Percentiles rank a stretch among this genome's conserved stretches.
These are phyloP conservation scores for Talaromyces liani DNA, from an alignment of 495 filamentous ascomycete species.

Conservation along the genomic window DNA sequence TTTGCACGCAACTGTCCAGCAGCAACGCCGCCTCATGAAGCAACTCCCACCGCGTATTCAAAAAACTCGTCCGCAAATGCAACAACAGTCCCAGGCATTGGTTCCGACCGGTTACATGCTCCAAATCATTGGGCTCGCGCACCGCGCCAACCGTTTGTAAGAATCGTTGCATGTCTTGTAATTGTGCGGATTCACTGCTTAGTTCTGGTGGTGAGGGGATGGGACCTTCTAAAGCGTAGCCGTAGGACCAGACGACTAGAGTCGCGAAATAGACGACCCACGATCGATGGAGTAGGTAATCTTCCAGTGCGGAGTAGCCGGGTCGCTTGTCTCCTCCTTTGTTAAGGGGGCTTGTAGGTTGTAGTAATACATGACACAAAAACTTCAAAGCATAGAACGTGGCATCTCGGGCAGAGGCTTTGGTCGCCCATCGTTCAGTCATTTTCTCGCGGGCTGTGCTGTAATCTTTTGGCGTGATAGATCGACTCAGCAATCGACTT, in stretches of 20 bases:
- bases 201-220: conserved; percentile 47
- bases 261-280: conserved; percentile 97
- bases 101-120: conserved; percentile 68
- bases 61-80: conserved; percentile 74
- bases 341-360: conserved; percentile 31
- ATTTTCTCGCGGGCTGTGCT: conserved; percentile 74
- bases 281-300: conserved; percentile 83
- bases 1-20: conserved; percentile 70
- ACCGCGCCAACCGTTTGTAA: conserved; percentile 67
- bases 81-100: conserved; percentile 75
- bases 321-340: conserved; percentile 19
- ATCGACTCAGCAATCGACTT: conserved; percentile 72
- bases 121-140: conserved; percentile 73
- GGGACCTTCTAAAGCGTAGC: conserved; percentile 82
- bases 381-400: conserved; percentile 92
- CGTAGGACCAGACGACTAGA: conserved; percentile 92
- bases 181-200: conserved; percentile 53
- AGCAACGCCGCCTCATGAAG: conserved; percentile 77
- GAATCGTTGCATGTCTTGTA: conserved; percentile 72
- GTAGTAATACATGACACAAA: conserved; percentile 67
- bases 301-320: conserved; percentile 75
- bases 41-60: conserved; percentile 82
- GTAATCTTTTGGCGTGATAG: conserved; percentile 76
- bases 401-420: conserved; percentile 84
- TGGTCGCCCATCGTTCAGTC: conserved; percentile 85